These are phyloP conservation scores for Aureobasidium mangrovei DNA, from an alignment of 2,329 filamentous ascomycete species.

Conservation along the genomic window DNA sequence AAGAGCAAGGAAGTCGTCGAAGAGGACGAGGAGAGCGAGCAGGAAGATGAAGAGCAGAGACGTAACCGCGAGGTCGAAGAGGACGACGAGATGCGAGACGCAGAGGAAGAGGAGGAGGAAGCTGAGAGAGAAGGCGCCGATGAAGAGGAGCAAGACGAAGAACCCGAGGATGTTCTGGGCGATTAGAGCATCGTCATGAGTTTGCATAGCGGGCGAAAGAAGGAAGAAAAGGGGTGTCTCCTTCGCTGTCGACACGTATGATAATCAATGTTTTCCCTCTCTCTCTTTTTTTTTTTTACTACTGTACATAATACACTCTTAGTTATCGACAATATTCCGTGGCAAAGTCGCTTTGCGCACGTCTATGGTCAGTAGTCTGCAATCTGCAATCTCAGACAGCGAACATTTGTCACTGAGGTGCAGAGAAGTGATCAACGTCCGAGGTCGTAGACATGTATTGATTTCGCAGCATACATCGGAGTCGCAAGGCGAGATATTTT, in stretches of 20 bases:
- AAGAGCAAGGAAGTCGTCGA: conserved; percentile 25
- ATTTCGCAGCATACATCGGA: too few relatives aligned
- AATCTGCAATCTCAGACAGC: too few relatives aligned
- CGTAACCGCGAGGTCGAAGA: conserved; percentile 5
- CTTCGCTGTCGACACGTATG: background rate
- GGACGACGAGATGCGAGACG: conserved; percentile 24
- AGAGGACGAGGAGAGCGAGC: conserved; percentile 17
- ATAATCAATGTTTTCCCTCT: background rate
- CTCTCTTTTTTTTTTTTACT: background rate
- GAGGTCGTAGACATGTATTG: too few relatives aligned
- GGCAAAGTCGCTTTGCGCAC: too few relatives aligned
- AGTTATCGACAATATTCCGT: background rate
- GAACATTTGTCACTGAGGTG: too few relatives aligned
- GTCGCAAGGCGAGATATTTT: too few relatives aligned
- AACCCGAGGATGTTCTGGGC: conserved; percentile 20
- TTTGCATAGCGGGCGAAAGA: too few relatives aligned
- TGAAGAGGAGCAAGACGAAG: conserved; percentile 23
- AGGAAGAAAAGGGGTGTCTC: too few relatives aligned
- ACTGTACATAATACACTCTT: background rate
- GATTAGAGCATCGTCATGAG: background rate
- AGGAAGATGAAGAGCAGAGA: conserved; percentile 13
- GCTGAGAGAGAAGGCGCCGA: conserved; percentile 19
- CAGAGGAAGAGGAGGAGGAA: conserved; percentile 21
- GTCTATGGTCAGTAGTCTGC: too few relatives aligned
- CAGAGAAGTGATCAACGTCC: too few relatives aligned